phyloP scores from a whole-genome alignment of 345 rosid genomes.

The Pistacia vera region DNA sequence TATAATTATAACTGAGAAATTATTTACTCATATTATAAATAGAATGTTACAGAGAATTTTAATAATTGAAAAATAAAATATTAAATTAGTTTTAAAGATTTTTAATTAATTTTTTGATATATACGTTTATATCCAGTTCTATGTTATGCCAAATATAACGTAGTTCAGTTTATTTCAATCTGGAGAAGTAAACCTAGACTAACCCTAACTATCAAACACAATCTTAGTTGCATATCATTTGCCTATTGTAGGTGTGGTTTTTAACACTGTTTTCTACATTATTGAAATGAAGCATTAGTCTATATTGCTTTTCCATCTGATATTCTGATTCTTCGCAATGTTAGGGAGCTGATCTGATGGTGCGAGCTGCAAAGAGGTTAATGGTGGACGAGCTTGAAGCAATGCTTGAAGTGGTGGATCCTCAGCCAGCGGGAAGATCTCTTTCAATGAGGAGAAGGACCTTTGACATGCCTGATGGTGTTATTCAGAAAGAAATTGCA shows the following conservation, averaged over 20 bases:
- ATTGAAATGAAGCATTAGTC: not conserved
- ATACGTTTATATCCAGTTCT: too few relatives aligned
- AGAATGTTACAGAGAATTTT: too few relatives aligned
- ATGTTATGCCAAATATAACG: too few relatives aligned
- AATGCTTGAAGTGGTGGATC: constrained; percentile 88
- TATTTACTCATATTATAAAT: too few relatives aligned
- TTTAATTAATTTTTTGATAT: too few relatives aligned
- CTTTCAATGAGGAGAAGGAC: constrained; percentile 83
- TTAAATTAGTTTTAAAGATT: too few relatives aligned
- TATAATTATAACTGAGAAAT: too few relatives aligned
- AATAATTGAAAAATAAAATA: too few relatives aligned
- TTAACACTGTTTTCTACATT: not conserved
- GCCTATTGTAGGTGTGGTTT: not conserved
- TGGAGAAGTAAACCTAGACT: too few relatives aligned
- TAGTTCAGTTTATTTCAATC: too few relatives aligned
- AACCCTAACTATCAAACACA: too few relatives aligned
- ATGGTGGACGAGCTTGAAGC: constrained; percentile 94
- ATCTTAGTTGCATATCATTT: too few relatives aligned
- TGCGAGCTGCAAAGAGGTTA: constrained; percentile 72
- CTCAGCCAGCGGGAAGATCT: constrained; percentile 68
- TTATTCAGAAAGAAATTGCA: constrained; percentile 68
- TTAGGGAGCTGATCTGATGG: constrained; percentile 87
- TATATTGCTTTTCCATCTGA: not conserved
- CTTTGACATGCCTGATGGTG: constrained; percentile 83
- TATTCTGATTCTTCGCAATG: constrained; percentile 1